A percentile compares a stretch with the other conserved stretches of the same genome.
Evolutionary conservation across 352 stramenopile genomes (phyloP).

Genomic region (Phytophthora agathidicida): DNA sequence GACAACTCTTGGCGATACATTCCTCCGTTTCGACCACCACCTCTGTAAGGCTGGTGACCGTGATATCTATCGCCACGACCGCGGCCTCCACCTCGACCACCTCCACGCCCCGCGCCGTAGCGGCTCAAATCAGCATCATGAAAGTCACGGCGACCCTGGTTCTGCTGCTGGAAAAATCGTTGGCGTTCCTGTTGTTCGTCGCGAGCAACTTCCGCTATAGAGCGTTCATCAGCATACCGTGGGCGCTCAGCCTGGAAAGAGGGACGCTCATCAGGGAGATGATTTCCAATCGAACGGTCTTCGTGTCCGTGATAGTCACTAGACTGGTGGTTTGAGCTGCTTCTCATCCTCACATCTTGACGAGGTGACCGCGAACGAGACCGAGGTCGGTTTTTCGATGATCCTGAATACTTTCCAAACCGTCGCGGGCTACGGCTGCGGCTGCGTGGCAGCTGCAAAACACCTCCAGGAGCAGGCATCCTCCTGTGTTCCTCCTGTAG

Average conservation of each 20-base stretch:
- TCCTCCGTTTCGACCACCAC: conserved; percentile 8
- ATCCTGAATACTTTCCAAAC: conserved; percentile 33
- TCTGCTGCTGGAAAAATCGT: conserved; percentile 43
- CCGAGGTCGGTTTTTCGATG: conserved; percentile 15
- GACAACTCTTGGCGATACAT: conserved; percentile 24
- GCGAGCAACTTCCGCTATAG: conserved; percentile 58
- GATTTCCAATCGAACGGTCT: conserved; percentile 27
- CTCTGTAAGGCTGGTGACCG: conserved; percentile 10
- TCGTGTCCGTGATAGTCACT: conserved; percentile 35
- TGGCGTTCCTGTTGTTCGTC: conserved; percentile 52
- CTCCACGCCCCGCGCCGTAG: conserved; percentile 36
- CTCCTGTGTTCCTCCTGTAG: conserved; percentile 29
- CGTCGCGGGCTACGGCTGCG: conserved; percentile 36
- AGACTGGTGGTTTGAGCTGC: conserved; percentile 13
- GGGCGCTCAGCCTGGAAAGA: conserved; percentile 28
- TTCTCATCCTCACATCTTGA: conserved; percentile 27
- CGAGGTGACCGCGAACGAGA: conserved; percentile 36
- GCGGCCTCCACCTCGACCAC: conserved; percentile 30
- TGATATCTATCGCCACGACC: conserved; percentile 27
- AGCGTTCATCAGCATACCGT: conserved; percentile 48
- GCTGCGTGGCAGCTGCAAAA: conserved; percentile 25
- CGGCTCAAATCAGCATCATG: conserved; percentile 35
- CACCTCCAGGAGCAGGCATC: conserved; percentile 21
- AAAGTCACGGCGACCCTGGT: conserved; percentile 44
- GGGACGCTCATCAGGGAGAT: conserved; percentile 19